Evolutionary conservation across 2,329 filamentous ascomycete species (phyloP), one percentile per base, ranked within the genome.

Genomic region (Hortaea werneckii): DNA sequence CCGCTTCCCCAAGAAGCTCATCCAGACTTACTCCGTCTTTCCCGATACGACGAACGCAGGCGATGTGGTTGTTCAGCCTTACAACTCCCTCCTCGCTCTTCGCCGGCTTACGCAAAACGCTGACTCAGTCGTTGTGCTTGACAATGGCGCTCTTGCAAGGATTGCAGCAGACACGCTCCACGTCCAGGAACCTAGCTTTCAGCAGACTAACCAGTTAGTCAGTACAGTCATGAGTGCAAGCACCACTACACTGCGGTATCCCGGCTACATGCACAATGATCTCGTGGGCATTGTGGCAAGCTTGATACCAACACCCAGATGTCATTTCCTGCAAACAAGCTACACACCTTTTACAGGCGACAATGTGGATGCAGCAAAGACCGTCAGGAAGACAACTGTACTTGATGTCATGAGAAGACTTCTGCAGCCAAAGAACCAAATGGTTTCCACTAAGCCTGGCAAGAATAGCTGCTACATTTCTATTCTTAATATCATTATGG

Each of bases 401-500:
- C 70, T 98, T 37, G 92, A 98, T 64, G 94, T 98, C 51, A 98
- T 98, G 92, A 81, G 92, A 47, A 79, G 92, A 49, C 73, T 98
- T 26, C 73, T 98, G 48, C 94, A 98, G 68, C 92, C 92, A 35
- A 98, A 98, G 75, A 98, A 98, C 68, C 83, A 94, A 64, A 98
- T 98, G 92, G 92, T 98, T 40, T 95, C 89, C 26, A 95, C 92
- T 20, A 84, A 88, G 46, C 89, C 90, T 1, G 86, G 85, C 59
- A 96, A 96, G 72, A 94, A 87, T 72, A 95, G 88, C 70, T 98
- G 92, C 72, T 98, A 98, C 72, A 96, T 98, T 62, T 95, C 88
- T 41, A 96, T 98, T 57, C 75, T 98, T 52, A 96, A 98, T 67
- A 95, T 98, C 59, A 98, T 98, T 58, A 92, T 96, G 72, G 92